These are phyloP conservation scores for Suhomyces kilbournensis DNA, from an alignment of 805 yeast genomes.

Conservation along the genomic window DNA sequence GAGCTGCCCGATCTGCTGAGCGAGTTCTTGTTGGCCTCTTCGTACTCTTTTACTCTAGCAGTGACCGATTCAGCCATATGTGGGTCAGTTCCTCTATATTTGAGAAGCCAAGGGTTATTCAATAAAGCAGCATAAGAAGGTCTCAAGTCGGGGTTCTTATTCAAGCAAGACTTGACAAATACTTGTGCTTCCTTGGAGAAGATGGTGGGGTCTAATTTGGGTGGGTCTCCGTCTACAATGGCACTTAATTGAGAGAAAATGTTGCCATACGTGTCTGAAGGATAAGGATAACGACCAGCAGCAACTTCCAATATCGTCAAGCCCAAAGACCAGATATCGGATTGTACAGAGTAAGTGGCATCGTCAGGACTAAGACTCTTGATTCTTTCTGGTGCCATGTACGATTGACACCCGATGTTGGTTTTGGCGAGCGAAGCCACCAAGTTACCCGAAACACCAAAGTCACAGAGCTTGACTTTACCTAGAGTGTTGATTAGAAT, in stretches of 20 bases:
- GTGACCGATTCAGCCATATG: slow-evolving; percentile 30
- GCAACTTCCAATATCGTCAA: slow-evolving; percentile 84
- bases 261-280: slow-evolving; percentile 86
- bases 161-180: slow-evolving; percentile 74
- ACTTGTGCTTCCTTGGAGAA: slow-evolving; percentile 77
- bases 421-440: slow-evolving; percentile 95
- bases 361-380: slow-evolving; percentile 71
- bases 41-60: slow-evolving; percentile 13
- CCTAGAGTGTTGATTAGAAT: slow-evolving; percentile 80
- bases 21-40: slow-evolving; percentile 23
- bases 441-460: slow-evolving; percentile 92
- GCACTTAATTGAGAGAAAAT: slow-evolving; percentile 92
- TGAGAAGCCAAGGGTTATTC: slow-evolving; percentile 79
- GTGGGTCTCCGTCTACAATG: slow-evolving; percentile 55
- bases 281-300: slow-evolving; percentile 91
- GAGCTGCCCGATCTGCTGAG: slow-evolving; percentile 20
- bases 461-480: slow-evolving; percentile 89
- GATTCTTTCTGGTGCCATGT: slow-evolving; percentile 98
- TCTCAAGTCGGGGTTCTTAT: slow-evolving; percentile 75
- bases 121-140: slow-evolving; percentile 77
- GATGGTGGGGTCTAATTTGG: slow-evolving; percentile 17
- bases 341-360: slow-evolving; percentile 82
- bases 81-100: slow-evolving; percentile 39
- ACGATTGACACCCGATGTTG: slow-evolving; percentile 95
- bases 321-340: slow-evolving; percentile 95